Conservation (phyloP, 352 stramenopile genomes). For the Pythium aquatile region DNA sequence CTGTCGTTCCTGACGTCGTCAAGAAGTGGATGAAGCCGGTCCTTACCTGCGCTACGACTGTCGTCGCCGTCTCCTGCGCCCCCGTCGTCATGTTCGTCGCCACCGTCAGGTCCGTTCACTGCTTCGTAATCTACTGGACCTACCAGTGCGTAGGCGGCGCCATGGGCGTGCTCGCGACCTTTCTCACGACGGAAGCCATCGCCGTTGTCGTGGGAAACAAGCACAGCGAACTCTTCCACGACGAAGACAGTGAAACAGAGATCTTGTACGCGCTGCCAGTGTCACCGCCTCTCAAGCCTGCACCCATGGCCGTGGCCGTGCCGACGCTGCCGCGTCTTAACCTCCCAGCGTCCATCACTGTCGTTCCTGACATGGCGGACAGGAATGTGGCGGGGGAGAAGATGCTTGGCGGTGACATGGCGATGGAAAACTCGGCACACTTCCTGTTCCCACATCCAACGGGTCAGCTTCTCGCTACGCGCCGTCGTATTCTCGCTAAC, state of each 20-base stretch:
- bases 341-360: conserved; percentile 21
- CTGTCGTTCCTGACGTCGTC: conserved; percentile 25
- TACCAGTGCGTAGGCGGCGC: not conserved
- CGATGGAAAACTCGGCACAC: conserved; percentile 1
- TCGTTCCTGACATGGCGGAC: conserved; percentile 6
- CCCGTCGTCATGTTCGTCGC: conserved; percentile 30
- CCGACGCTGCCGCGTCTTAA: conserved; percentile 32
- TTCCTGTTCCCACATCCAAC: not conserved
- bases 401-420: not conserved
- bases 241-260: conserved; percentile 4
- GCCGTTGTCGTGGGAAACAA: conserved; percentile 17
- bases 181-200: conserved; percentile 16
- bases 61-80: conserved; percentile 20
- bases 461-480: conserved; percentile 28
- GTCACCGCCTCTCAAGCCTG: conserved; percentile 22
- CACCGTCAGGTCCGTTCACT: not conserved
- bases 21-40: conserved; percentile 28
- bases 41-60: conserved; percentile 27
- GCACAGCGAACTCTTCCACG: conserved; percentile 26
- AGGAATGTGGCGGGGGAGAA: not conserved
- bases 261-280: conserved; percentile 9
- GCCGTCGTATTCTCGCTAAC: conserved; percentile 43
- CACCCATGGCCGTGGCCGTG: conserved; percentile 9
- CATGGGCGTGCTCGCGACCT: conserved; percentile 1
- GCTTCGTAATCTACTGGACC: not conserved